Base-by-base conservation (phyloP, 352 stramenopile genomes). In the Phytophthora citrophthora region DNA sequence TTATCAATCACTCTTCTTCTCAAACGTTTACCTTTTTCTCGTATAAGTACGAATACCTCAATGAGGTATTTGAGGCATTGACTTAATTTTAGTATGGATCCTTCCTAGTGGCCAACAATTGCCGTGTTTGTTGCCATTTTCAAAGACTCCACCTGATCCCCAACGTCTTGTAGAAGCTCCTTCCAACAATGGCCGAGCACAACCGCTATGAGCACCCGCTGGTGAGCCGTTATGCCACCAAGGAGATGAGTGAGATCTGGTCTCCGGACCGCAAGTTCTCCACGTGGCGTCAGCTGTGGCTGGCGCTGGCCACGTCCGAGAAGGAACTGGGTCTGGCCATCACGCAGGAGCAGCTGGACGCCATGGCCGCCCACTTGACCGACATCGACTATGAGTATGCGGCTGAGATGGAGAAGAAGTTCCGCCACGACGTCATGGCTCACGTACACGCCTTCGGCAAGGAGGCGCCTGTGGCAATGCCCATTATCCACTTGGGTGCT, bases 171-270 rank as follows among this genome's bases (percentile, higher is more conserved):
- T 24, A 40, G 4, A n/a, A 4, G 29, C 8, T 13, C 5, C 27
- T 32, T 32, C 27, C 8, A 8, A 52, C 13, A 8, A 75, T 78
- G 65, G 55, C 61, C 29, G 68, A 85, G 67, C 85, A 91, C 77
- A 77, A 88, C 72, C 83, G 82, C 66, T 97, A 97, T 59, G 86
- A 96, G 78, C 88, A 97, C 76, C 90, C 90, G 68, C 82, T 96
- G 31, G 90, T 96, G 72, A 81, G 70, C 59, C 95, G 96, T 75
- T 99, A 99, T 79, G 97, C 97, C 38, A 99, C 97, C 46, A 99
- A 99, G 72, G 97, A 99, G 81, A 99, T 99, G 97, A 99, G 94
- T 68, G 97, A 97, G 70, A 92, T 99, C 54, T 99, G 96, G 91
- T 99, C 94, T 31, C 97, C 97, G 0, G 91, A 98, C 73, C 98